These are phyloP conservation scores for Penicillium bialowiezense DNA, from an alignment of 495 filamentous ascomycete genomes.

Conservation along the genomic window DNA sequence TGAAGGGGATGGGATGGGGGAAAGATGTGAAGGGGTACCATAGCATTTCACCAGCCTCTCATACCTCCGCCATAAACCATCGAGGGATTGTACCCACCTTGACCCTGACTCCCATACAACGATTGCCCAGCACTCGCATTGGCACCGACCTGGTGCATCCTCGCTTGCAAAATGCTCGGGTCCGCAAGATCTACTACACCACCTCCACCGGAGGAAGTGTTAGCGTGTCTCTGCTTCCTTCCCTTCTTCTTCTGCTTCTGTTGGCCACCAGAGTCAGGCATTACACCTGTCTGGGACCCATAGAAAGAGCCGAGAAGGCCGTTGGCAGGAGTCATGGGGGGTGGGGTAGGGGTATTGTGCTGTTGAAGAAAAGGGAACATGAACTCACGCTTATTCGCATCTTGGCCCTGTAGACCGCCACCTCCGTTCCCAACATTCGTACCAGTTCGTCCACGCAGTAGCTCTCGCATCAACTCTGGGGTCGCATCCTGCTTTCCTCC, in stretches of 20 bases:
- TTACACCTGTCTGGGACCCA: conserved; percentile 76
- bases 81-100: conserved; percentile 94
- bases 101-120: conserved; percentile 84
- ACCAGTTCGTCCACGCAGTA: conserved; percentile 61
- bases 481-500: conserved; percentile 67
- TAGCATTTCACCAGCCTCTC: conserved; percentile 64
- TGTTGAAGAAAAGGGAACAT: conserved; percentile 80
- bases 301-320: conserved; percentile 87
- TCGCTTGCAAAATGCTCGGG: conserved; percentile 98
- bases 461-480: conserved; percentile 75
- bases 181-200: conserved; percentile 99
- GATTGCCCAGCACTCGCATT: conserved; percentile 69
- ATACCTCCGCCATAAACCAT: conserved; percentile 84
- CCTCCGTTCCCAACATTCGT: conserved; percentile 57
- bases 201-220: conserved; percentile 99
- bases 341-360: conserved; percentile 80
- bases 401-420: conserved; percentile 62
- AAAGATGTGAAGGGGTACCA: conserved; percentile 10
- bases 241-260: conserved; percentile 99
- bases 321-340: conserved; percentile 85
- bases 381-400: conserved; percentile 93
- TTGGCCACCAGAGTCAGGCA: conserved; percentile 73
- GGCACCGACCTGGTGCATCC: conserved; percentile 85
- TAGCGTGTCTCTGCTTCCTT: conserved; percentile 99
- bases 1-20: conserved; percentile 16